Evolutionary conservation across 768 basidiomycete species (phyloP), one percentile per base, ranked within the genome.

Genomic region (Hygrophoropsis aurantiaca): DNA sequence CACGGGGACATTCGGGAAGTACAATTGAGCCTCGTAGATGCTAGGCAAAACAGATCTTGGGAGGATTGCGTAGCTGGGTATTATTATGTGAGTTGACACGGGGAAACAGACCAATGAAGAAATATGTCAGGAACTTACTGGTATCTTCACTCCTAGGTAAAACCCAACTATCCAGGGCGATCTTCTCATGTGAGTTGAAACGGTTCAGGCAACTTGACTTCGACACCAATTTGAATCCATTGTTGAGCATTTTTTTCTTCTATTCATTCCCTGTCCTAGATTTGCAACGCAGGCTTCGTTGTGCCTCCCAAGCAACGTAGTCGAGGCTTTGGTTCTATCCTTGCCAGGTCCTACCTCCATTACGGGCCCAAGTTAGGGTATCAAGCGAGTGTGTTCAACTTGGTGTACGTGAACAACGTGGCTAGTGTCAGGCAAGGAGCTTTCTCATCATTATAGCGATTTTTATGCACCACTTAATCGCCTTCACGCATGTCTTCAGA

Each of bases 241-340:
- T 47, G 5, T n/a, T 23, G 11, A 25, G 32, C 24, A 34, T 32
- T 40, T 38, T 37, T 37, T 36, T 21, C 30, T 34, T 18, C 36
- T 34, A 30, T 37, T 21, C 26, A 42, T 18, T 32, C 33, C 41
- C 33, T 32, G 11, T 11, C 38, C 32, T 27, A 90, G 85, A 87
- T 88, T 50, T 92, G 90, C 68, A 97, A 95, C 57, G 92, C 80
- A 4, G 94, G 94, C 3, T 97, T 97, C 67, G 73, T 95, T 27
- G 84, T 94, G 6, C 80, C 85, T 18, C 73, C 78, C 5, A 57
- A 58, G 0, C 80, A 83, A 25, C 77, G 90, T 20, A 81, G 81
- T 2, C 67, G 72, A 27, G 83, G 86, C 24, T 81, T 86, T 57
- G 94, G 93, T 15, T 67, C 70, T 34, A 70, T 79, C 6, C 78